Evolutionary conservation across 139 green algal genomes (phyloP).

Genomic region (Axilococcus clingmanii): DNA sequence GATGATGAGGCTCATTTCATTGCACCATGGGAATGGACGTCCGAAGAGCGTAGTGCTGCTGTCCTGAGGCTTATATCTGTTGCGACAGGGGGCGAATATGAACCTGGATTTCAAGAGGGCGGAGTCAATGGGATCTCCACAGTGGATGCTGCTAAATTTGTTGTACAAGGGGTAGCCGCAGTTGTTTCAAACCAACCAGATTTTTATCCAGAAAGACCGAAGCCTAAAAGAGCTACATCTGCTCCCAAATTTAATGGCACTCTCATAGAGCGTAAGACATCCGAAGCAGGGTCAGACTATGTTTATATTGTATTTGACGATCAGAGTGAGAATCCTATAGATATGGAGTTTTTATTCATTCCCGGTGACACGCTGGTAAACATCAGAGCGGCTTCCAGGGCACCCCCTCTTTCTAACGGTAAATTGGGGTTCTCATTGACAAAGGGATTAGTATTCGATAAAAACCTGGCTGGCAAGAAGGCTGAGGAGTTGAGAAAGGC

Average conservation of each 20-base stretch:
- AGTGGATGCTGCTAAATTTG: constrained; percentile 25
- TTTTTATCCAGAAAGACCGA: constrained; percentile 12
- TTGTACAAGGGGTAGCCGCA: constrained; percentile 19
- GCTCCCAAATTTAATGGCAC: constrained; percentile 7
- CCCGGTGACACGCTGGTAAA: constrained; percentile 33
- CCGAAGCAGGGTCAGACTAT: constrained; percentile 30
- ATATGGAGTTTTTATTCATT: constrained; percentile 52
- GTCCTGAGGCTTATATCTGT: constrained; percentile 19
- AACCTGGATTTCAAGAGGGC: background rate
- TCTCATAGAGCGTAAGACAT: constrained; percentile 23
- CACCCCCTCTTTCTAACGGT: constrained; percentile 6
- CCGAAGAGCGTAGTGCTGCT: constrained; percentile 12
- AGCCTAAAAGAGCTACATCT: constrained; percentile 6
- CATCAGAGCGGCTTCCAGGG: constrained; percentile 22
- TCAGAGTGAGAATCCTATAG: constrained; percentile 21
- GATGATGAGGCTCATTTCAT: constrained; percentile 52
- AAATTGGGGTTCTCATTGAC: constrained; percentile 25
- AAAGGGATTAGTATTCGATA: constrained; percentile 24
- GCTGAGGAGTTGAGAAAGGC: constrained; percentile 29
- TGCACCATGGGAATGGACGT: constrained; percentile 30
- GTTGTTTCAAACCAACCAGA: constrained; percentile 8
- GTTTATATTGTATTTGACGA: constrained; percentile 14
- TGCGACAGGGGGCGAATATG: constrained; percentile 19
- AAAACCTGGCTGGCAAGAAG: constrained; percentile 23
- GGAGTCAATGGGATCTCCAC: constrained; percentile 14